Base-by-base conservation (phyloP, 306 rosid species). In the Fragaria iinumae region DNA sequence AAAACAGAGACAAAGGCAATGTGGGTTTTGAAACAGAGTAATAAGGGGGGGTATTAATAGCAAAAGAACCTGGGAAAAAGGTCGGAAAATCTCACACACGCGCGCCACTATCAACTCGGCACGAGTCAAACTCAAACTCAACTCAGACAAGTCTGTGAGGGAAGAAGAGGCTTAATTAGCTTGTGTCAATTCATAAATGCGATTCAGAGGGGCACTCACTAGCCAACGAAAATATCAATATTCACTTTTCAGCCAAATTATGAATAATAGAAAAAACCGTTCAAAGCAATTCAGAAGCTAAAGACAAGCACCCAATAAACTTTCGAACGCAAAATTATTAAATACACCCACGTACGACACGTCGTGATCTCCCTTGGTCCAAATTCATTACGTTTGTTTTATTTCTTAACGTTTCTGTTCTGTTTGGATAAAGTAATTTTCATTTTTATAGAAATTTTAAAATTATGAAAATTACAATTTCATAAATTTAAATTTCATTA, bases 211-310 rank as follows among this genome's bases (percentile, higher is more conserved):
- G 75, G 81, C 86, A 16, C n/a, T 50, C 60, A 86, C 82, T 83
- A 89, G 71, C 23, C 76, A 89, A 88, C 89, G 88, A 86, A 86
- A 86, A 81, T 56, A 78, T 76, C 86, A 71, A 85, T 43, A 55
- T 73, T 68, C 16, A 85, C 94, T 88, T 93, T 81, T 83, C 75
- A 53, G 81, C 83, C 76, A 70, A 80, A 69, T 66, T 75, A 78
- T 87, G 21, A 67, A 73, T 73, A 41, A 41, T 57, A 4, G 69
- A 41, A 25, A 62, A 27, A 62, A 27, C 34, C 1, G 8, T 25
- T 25, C 25, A 25, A 25, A 0, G 25, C 25, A 25, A 25, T 25
- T 25, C 25, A 25, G 25, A 25, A 25, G 25, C 25, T 25, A 25
- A 25, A 25, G 25, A 25, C 25, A 25, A 4, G 0, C 17, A 47